phyloP scores from a whole-genome alignment of 768 basidiomycete genomes.

The Strobilomyces echinocephalus region DNA sequence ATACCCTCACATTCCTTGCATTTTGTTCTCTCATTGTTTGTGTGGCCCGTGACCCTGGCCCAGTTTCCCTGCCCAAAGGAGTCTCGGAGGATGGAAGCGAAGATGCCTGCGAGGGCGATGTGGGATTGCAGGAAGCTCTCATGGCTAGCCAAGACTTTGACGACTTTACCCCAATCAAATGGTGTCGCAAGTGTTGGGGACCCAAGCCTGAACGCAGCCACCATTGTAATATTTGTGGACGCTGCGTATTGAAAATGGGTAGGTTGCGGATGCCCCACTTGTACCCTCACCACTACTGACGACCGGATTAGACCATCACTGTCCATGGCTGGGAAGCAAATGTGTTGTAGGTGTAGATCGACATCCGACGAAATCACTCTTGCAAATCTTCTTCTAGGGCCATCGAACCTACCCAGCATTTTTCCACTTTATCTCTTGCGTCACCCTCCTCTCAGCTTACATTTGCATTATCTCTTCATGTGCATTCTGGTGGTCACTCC shows the following conservation, averaged over 20 bases:
- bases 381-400: conserved; percentile 43
- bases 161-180: conserved; percentile 55
- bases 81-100: conserved; percentile 25
- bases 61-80: conserved; percentile 34
- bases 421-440: conserved; percentile 66
- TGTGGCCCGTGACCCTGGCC: conserved; percentile 71
- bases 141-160: conserved; percentile 47
- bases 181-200: conserved; percentile 77
- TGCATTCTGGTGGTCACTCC: conserved; percentile 62
- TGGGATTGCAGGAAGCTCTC: conserved; percentile 58
- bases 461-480: conserved; percentile 47
- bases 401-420: conserved; percentile 83
- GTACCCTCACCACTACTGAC: conserved; percentile 3
- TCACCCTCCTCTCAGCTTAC: conserved; percentile 61
- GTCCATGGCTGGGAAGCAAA: conserved; percentile 73
- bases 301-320: conserved; percentile 66
- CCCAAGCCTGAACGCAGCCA: conserved; percentile 79
- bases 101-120: conserved; percentile 34
- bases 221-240: conserved; percentile 69
- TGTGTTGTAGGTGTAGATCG: conserved; percentile 56
- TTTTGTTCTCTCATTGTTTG: conserved; percentile 72
- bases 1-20: conserved; percentile 62
- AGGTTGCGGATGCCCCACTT: conserved; percentile 19
- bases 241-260: conserved; percentile 87
- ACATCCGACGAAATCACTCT: not conserved